phyloP scores from a whole-genome alignment of 1,139 yeast species.

The Debaryomycetaceae sp. region DNA sequence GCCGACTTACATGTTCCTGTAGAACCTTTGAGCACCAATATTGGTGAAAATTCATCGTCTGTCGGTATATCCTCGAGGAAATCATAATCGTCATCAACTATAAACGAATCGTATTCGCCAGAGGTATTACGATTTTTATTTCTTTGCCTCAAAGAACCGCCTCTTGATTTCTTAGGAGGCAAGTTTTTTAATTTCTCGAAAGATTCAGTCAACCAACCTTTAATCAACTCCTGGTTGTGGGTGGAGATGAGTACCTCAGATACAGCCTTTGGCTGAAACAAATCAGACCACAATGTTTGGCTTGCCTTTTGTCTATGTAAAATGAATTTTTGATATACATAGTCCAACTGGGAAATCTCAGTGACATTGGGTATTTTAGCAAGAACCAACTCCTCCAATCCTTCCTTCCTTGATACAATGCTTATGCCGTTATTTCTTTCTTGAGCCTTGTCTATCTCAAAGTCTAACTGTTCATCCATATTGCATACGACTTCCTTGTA shows the following conservation, averaged over 20 bases:
- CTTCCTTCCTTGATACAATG: too few species aligned
- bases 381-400: not conserved
- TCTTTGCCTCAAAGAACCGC: constrained; percentile 16
- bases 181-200: constrained; percentile 39
- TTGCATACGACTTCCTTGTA: not conserved
- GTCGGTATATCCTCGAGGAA: constrained; percentile 18
- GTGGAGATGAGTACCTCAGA: constrained; percentile 35
- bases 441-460: not conserved
- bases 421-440: not conserved
- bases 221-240: constrained; percentile 19
- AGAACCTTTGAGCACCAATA: constrained; percentile 68
- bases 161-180: constrained; percentile 28
- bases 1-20: constrained; percentile 80
- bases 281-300: constrained; percentile 37
- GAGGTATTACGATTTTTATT: constrained; percentile 11
- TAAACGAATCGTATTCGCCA: constrained; percentile 19
- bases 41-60: constrained; percentile 49
- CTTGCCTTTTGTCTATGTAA: not conserved
- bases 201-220: constrained; percentile 48
- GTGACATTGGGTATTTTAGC: constrained; percentile 12
- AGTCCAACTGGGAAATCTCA: constrained; percentile 13
- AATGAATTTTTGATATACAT: constrained; percentile 20
- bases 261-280: constrained; percentile 38
- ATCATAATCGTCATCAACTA: constrained; percentile 26
- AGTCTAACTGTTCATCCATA: not conserved